Evolutionary conservation across 768 basidiomycete genomes (phyloP), one percentile per base, ranked within the genome.

Genomic region (Leccinum ochraceum): DNA sequence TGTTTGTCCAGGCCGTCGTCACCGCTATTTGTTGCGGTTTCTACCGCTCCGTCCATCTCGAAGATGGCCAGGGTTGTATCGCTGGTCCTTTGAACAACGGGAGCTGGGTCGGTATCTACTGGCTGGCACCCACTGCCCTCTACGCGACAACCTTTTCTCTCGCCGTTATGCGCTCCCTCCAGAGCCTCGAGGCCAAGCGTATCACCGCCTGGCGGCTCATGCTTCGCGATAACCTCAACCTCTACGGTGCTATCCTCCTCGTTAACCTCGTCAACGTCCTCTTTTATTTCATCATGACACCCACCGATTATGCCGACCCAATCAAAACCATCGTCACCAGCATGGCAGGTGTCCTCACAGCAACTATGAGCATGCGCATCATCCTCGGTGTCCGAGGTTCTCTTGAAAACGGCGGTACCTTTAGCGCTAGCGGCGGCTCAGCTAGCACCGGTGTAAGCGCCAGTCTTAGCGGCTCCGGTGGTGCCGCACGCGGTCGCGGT

Each of bases 321-420:
- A 83, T 94, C 79, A 87, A 83, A 71, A 93, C 92, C 37, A 90
- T 92, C 69, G 84, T 92, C 48, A 90, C 90, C 24, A 86, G 85
- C 76, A 93, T 94, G 89, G 83, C 92, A 2, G 90, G 89, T 10
- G 91, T 93, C 36, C 84, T 94, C 61, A 94, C 92, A 30, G 87
- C 90, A 44, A 91, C 92, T 17, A 94, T 94, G 92, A 84, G 86
- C 34, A 86, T 93, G 69, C 90, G 92, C 66, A 92, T 94, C 79
- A 81, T 94, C 64, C 88, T 94, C 67, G 83, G 84, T 62, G 87
- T 94, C 54, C 86, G 89, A 57, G 92, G 91, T n/a, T 72, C 84
- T 26, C 89, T 93, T 71, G 81, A 77, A 24, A 74, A 82, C 46
- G 92, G 92, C 46, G 92, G 92, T 22, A 79, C 81, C 50, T 93